These are phyloP conservation scores for Olyra latifolia DNA, from an alignment of 176 grass and related monocot genomes.

Conservation along the genomic window DNA sequence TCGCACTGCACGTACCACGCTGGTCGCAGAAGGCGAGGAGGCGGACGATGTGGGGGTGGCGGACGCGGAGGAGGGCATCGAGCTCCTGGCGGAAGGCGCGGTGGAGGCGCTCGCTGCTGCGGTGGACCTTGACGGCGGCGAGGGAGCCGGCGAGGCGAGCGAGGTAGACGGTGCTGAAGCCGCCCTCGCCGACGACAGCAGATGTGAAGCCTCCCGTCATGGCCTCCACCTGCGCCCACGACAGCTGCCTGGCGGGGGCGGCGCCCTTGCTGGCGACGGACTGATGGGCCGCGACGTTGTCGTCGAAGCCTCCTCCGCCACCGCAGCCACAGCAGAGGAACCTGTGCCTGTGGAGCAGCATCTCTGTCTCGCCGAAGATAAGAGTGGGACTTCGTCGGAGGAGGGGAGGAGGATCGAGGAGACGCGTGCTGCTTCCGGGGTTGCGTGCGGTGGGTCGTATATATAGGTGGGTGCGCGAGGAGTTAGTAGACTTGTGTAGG, in stretches of 20 bases:
- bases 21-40: slow-evolving; percentile 84
- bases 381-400: neutral
- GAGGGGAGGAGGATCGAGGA: no score
- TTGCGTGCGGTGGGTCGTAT: neutral
- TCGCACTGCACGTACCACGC: slow-evolving; percentile 34
- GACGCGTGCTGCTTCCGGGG: neutral
- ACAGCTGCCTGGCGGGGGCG: slow-evolving; percentile 30
- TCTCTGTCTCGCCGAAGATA: neutral
- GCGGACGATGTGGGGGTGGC: slow-evolving; percentile 80
- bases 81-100: slow-evolving; percentile 88
- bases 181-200: slow-evolving; percentile 74
- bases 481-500: neutral
- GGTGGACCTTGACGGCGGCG: slow-evolving; percentile 81
- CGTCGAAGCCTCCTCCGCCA: neutral
- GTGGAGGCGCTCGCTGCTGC: slow-evolving; percentile 77
- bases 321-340: slow-evolving; percentile 54
- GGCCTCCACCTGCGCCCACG: slow-evolving; percentile 81
- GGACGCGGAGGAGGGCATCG: slow-evolving; percentile 71
- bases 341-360: slow-evolving; percentile 37
- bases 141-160: slow-evolving; percentile 52
- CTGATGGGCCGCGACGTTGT: neutral
- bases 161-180: slow-evolving; percentile 92
- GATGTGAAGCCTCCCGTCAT: slow-evolving; percentile 65
- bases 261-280: neutral
- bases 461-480: slow-evolving; percentile 2